These are phyloP conservation scores for Penicillium sp. DNA, from an alignment of 2,329 filamentous ascomycete species.

Conservation along the genomic window DNA sequence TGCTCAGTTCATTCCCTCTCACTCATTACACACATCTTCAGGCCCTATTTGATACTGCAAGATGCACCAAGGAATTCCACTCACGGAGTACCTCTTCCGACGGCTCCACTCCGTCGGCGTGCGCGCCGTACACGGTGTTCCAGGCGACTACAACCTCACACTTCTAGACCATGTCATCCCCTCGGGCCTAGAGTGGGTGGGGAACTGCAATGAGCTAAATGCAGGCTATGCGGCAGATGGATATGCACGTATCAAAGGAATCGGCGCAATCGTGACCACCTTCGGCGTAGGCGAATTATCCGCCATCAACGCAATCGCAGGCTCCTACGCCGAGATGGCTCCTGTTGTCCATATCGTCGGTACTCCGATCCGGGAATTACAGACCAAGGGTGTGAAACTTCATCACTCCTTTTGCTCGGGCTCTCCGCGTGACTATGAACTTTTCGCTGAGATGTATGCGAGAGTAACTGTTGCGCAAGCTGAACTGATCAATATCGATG, in stretches of 20 bases:
- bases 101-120: conserved; percentile 46
- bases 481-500: conserved; percentile 49
- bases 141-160: conserved; percentile 51
- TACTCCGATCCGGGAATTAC: conserved; percentile 50
- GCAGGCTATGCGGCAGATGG: conserved; percentile 64
- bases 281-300: conserved; percentile 68
- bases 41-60: not conserved
- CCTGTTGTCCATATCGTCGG: conserved; percentile 68
- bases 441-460: conserved; percentile 55
- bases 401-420: conserved; percentile 57
- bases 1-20: not conserved
- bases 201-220: conserved; percentile 61
- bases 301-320: conserved; percentile 73
- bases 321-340: conserved; percentile 73
- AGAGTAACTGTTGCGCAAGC: conserved; percentile 56
- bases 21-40: not conserved
- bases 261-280: conserved; percentile 69
- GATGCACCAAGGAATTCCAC: not conserved
- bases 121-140: conserved; percentile 47
- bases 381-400: conserved; percentile 50
- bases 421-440: conserved; percentile 28
- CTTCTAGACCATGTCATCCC: conserved; percentile 56
- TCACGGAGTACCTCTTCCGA: conserved; percentile 42
- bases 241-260: conserved; percentile 72
- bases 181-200: conserved; percentile 56